Base-by-base conservation (phyloP, 2,329 filamentous ascomycete genomes). In the Lecanosticta acicola region DNA sequence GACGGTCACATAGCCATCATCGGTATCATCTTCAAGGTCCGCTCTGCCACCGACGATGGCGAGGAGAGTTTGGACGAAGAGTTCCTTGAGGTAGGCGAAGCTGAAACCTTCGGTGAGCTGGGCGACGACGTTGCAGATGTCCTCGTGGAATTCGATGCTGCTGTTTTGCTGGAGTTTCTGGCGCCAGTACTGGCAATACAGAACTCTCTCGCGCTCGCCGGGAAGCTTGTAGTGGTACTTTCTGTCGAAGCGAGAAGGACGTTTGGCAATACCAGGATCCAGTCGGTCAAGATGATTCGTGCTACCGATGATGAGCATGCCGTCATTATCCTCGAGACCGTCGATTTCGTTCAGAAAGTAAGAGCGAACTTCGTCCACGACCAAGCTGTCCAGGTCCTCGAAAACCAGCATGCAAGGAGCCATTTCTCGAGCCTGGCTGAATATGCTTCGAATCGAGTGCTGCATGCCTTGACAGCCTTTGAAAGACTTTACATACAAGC, bases 331-430 rank as follows among this genome's bases (percentile, higher is more conserved):
- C 57, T 79, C 78, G 7, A 87, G 72, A 0, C 83, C 83, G 53
- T 87, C 83, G 9, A 85, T 44, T 63, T 86, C 81, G 59, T 86
- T 86, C 42, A 86, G 71, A 66, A 87, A 87, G 67, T 84, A 86
- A 46, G 74, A 79, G 16, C 83, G 71, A 7, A 82, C 77, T 2
- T 61, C 54, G 40, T 81, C 75, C 13, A 72, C 73, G 36, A 87
- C 76, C 32, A 86, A 74, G 3, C 77, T 81, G 59, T 87, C 83
- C 3, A 87, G 71, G 51, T 87, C 84, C 62, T 87, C 83, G 46
- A 87, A 81, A 34, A 87, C 78, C 4, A 87, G 74, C 54, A 84
- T 78, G 65, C 82, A 86, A 0, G 83, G 83, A 0, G 83, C 76
- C 53, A 78, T 73, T 51, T 75, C 68, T 10, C 83, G 71, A 1